Evolutionary conservation across 2,329 filamentous ascomycete species (phyloP).

Genomic region (Xylaria sp.): DNA sequence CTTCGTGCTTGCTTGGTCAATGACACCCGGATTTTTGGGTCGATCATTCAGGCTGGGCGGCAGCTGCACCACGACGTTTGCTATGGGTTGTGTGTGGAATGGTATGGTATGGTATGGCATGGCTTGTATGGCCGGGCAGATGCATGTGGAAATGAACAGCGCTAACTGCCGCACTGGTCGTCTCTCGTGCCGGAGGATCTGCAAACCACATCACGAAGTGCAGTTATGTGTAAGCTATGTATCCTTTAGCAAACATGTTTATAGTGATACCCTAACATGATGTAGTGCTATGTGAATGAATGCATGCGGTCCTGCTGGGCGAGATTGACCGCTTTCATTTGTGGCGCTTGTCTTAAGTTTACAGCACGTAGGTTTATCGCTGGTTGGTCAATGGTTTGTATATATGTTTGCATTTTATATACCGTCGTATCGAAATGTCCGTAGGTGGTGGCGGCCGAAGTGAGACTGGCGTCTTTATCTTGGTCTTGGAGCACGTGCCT

Average conservation of each 20-base stretch:
- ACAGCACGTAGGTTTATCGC: neutral
- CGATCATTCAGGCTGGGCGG: constrained; percentile 9
- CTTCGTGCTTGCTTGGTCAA: constrained; percentile 19
- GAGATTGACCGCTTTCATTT: constrained; percentile 17
- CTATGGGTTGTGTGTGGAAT: neutral
- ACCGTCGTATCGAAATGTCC: neutral
- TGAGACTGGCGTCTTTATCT: neutral
- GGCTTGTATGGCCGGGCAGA: constrained; percentile 16
- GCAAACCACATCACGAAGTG: constrained; percentile 26
- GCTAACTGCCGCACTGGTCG: constrained; percentile 27
- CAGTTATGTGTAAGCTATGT: neutral
- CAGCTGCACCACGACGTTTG: constrained; percentile 13
- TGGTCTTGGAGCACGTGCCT: neutral
- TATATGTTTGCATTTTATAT: constrained; percentile 1
- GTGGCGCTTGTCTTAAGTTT: constrained; percentile 23
- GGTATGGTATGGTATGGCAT: neutral
- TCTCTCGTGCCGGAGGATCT: constrained; percentile 31
- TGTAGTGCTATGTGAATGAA: neutral
- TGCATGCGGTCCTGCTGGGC: too few species aligned
- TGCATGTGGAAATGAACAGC: constrained; percentile 31
- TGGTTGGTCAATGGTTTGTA: neutral
- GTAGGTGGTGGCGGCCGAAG: neutral
- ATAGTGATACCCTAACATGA: neutral
- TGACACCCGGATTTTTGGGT: constrained; percentile 2
- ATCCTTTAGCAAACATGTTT: constrained; percentile 2